Percentiles rank a stretch among this genome's conserved stretches.
Evolutionary conservation across 2,329 filamentous ascomycete species (phyloP).

Genomic region (Annulohypoxylon truncatum): DNA sequence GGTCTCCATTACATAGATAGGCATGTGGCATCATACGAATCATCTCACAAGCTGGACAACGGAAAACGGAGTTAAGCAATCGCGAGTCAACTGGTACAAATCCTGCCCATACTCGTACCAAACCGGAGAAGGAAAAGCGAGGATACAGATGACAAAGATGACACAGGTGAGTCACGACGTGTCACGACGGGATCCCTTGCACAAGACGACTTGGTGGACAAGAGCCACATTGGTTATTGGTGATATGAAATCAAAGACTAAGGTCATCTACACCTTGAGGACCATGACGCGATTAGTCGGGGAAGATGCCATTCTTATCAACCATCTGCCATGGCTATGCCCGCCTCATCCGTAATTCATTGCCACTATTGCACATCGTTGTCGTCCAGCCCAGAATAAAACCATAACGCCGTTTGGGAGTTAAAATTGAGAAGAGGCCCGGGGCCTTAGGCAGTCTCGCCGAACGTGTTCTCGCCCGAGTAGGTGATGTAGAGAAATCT

Average conservation of each 20-base stretch:
- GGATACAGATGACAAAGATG: not conserved
- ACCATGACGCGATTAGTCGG: slow-evolving; percentile 16
- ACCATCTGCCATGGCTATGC: slow-evolving; percentile 22
- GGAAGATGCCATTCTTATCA: slow-evolving; percentile 23
- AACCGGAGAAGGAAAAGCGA: not conserved
- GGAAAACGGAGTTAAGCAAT: not conserved
- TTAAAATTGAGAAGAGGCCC: slow-evolving; percentile 27
- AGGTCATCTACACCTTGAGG: slow-evolving; percentile 28
- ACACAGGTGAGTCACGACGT: not conserved
- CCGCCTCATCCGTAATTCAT: slow-evolving; percentile 34
- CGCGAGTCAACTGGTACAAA: not conserved
- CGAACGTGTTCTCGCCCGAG: slow-evolving; percentile 99
- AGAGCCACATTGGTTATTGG: slow-evolving; percentile 34
- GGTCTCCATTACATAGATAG: not conserved
- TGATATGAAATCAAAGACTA: slow-evolving; percentile 30
- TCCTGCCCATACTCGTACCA: not conserved
- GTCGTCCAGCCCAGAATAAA: slow-evolving; percentile 42
- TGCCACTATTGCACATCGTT: slow-evolving; percentile 42
- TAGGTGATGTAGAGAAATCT: slow-evolving; percentile 99
- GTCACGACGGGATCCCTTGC: not conserved
- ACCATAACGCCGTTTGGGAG: slow-evolving; percentile 42
- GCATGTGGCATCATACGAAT: not conserved
- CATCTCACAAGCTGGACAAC: not conserved
- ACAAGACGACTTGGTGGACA: slow-evolving; percentile 3
- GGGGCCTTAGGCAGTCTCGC: slow-evolving; percentile 59